Evolutionary conservation across 345 rosid genomes (phyloP), one percentile per base, ranked within the genome.

Genomic region (Citrus glauca): DNA sequence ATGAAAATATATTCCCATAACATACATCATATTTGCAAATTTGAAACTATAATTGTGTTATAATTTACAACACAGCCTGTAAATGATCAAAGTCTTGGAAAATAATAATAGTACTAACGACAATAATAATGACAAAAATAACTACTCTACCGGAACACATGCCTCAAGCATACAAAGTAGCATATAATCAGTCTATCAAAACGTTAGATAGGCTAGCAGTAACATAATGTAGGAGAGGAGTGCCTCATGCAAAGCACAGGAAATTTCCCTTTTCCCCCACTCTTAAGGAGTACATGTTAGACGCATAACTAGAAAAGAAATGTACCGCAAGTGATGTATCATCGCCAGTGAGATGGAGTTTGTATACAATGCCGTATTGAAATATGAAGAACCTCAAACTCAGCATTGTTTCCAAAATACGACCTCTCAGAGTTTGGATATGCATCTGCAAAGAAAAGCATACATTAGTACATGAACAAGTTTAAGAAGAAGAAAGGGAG

Each of bases 311-410:
- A 56, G 68, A 65, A 19, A 72, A 75, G 77, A 79, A 79, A 69
- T 69, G 71, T 90, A 96, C 99, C 93, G 85, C 93, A 68, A 96
- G 82, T 77, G 98, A 96, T 62, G 93, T 94, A 75, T 78, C 66
- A 27, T 77, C 82, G 83, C 83, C 92, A 9, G 98, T 92, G 77
- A 94, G 89, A 76, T 89, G 74, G 74, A 96, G 95, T 84, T 96
- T 96, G 93, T 96, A 96, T 63, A 96, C 97, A 59, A 96, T 82
- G 75, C 99, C 99, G 81, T 96, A 96, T 84, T 96, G 99, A 82
- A 96, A 94, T 76, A 96, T 19, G 48, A 96, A 33, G 91, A 96
- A 96, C 82, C 98, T 93, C 81, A 90, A 81, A 85, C 90, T 96
- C 80, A 96, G 87, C 75, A 96, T 88, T 42, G 98, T 92, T 84